Evolutionary conservation across 2,329 filamentous ascomycete species (phyloP).

Genomic region (Madurella mycetomatis): DNA sequence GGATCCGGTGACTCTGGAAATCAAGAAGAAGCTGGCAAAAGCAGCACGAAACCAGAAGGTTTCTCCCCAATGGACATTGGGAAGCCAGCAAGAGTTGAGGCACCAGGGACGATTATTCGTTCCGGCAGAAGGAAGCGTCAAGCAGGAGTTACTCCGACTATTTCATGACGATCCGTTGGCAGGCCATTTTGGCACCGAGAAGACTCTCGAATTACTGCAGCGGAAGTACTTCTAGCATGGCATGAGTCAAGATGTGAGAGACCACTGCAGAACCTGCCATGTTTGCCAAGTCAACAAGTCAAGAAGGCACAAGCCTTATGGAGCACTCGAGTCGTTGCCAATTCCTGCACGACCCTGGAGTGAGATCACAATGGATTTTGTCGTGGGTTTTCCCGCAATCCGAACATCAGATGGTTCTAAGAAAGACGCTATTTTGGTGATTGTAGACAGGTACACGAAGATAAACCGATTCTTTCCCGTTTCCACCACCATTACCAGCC

Average conservation of each 20-base stretch:
- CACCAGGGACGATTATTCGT: not conserved
- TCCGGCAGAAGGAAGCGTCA: not conserved
- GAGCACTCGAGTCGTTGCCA: not conserved
- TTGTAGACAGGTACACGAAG: not conserved
- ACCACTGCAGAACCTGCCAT: not conserved
- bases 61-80: too few relatives aligned
- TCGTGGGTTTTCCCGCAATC: not conserved
- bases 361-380: slow-evolving; percentile 1
- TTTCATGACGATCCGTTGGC: not conserved
- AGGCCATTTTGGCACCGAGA: not conserved
- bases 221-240: not conserved
- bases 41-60: not conserved
- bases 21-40: not conserved
- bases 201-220: not conserved
- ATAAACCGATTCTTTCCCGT: not conserved
- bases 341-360: not conserved
- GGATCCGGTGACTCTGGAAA: too few relatives aligned
- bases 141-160: not conserved
- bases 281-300: not conserved
- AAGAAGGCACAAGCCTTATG: not conserved
- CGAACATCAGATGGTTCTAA: not conserved
- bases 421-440: not conserved
- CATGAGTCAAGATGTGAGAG: not conserved
- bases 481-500: not conserved
- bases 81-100: too few relatives aligned